Evolutionary conservation across 2,329 filamentous ascomycete species (phyloP).

Genomic region (Huntiella moniliformis): DNA sequence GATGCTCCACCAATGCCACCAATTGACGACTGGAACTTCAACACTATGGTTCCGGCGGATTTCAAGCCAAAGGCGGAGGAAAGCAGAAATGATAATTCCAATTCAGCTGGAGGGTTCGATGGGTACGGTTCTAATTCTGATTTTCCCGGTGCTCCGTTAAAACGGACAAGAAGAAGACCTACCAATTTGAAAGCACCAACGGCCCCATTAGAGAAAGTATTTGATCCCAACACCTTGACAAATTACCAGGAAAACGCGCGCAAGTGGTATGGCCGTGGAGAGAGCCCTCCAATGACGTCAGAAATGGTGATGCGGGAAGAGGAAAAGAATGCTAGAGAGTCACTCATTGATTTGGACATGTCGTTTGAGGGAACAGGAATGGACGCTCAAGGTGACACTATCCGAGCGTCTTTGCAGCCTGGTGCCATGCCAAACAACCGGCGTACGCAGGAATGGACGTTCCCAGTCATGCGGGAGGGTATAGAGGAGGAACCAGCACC

Average conservation of each 20-base stretch:
- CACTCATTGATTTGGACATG: constrained; percentile 28
- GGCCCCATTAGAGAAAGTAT: constrained; percentile 27
- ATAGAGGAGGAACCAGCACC: constrained; percentile 8
- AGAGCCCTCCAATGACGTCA: constrained; percentile 18
- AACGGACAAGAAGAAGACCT: constrained; percentile 21
- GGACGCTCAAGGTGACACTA: constrained; percentile 6
- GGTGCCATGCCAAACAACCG: constrained; percentile 15
- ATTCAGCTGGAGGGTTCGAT: constrained; percentile 7
- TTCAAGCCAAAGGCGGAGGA: neutral
- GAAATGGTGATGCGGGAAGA: constrained; percentile 27
- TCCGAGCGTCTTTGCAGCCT: constrained; percentile 5
- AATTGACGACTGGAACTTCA: constrained; percentile 41
- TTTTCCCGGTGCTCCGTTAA: constrained; percentile 8
- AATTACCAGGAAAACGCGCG: constrained; percentile 28
- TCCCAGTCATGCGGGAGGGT: constrained; percentile 14
- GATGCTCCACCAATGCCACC: constrained; percentile 18
- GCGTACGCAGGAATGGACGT: constrained; percentile 32
- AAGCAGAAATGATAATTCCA: neutral
- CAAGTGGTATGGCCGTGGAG: constrained; percentile 22
- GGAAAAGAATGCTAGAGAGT: constrained; percentile 22
- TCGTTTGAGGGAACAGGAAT: constrained; percentile 18
- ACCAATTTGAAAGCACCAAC: constrained; percentile 24
- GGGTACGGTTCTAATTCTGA: constrained; percentile 9
- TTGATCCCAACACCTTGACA: constrained; percentile 28
- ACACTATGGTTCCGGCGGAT: constrained; percentile 18